Percentiles rank a stretch among this genome's conserved stretches.
Evolutionary conservation across 345 rosid species (phyloP).

Genomic region (Citrus unshiu): DNA sequence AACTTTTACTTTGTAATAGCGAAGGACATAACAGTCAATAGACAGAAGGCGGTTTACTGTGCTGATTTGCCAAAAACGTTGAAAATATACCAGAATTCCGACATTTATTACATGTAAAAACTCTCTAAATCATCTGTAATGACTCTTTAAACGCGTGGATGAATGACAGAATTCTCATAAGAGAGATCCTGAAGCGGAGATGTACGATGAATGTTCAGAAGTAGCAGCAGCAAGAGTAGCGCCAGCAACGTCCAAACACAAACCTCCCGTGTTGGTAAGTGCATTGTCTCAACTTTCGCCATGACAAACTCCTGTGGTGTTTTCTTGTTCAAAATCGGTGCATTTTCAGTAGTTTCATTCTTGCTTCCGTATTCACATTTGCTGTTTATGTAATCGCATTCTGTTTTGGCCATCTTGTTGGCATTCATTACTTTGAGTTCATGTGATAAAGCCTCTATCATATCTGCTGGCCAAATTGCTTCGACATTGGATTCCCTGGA

Average conservation of each 20-base stretch:
- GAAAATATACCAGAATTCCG: background rate
- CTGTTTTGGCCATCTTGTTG: slow-evolving; percentile 1
- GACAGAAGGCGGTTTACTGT: background rate
- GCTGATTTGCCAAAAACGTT: background rate
- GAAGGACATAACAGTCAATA: background rate
- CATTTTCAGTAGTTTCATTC: background rate
- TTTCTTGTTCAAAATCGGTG: background rate
- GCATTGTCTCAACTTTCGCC: background rate
- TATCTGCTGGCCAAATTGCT: slow-evolving; percentile 39
- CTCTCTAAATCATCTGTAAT: background rate
- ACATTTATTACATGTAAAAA: background rate
- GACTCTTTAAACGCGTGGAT: background rate
- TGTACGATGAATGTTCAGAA: slow-evolving; percentile 11
- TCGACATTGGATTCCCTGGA: slow-evolving; percentile 30
- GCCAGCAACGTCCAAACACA: slow-evolving; percentile 10
- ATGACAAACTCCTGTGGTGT: slow-evolving; percentile 3
- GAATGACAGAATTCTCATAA: background rate
- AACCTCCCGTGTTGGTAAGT: slow-evolving; percentile 10
- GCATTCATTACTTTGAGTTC: slow-evolving; percentile 15
- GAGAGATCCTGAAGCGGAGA: background rate
- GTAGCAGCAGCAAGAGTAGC: slow-evolving; percentile 17
- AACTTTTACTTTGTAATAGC: background rate
- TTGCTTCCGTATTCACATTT: background rate
- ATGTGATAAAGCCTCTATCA: slow-evolving; percentile 17
- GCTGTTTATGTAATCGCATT: background rate